These are phyloP conservation scores for Monotropa hypopitys DNA, from an alignment of 179 eudicot species.

Conservation along the genomic window DNA sequence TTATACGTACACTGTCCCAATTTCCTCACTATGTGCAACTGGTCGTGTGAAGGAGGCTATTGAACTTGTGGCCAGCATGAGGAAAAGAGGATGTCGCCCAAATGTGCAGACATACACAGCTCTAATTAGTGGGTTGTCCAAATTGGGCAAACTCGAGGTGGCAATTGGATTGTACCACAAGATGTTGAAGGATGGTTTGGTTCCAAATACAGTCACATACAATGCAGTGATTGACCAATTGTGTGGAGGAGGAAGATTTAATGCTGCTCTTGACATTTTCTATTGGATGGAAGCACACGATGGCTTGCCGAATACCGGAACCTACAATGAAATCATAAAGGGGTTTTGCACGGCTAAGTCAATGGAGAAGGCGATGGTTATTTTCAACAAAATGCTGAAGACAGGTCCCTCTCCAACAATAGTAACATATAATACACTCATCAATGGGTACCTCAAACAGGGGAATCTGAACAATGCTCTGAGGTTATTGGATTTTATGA, in stretches of 20 bases:
- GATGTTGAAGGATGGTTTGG: slow-evolving; percentile 46
- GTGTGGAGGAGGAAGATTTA: slow-evolving; percentile 28
- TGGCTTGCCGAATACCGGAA: slow-evolving; percentile 26
- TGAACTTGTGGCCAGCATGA: slow-evolving; percentile 40
- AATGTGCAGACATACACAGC: slow-evolving; percentile 69
- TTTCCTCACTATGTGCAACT: slow-evolving; percentile 38
- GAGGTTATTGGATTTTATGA: slow-evolving; percentile 58
- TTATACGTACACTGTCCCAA: slow-evolving; percentile 47
- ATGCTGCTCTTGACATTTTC: slow-evolving; percentile 38
- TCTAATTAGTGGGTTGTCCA: slow-evolving; percentile 52
- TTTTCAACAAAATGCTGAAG: slow-evolving; percentile 42
- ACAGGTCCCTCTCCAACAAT: slow-evolving; percentile 40
- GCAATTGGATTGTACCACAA: slow-evolving; percentile 59
- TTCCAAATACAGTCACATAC: slow-evolving; percentile 41
- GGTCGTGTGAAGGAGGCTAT: slow-evolving; percentile 41
- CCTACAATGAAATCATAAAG: slow-evolving; percentile 49
- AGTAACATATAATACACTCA: slow-evolving; percentile 56
- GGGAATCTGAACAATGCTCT: slow-evolving; percentile 40
- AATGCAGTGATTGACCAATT: slow-evolving; percentile 50
- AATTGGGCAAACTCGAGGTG: slow-evolving; percentile 32
- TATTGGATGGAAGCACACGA: slow-evolving; percentile 44
- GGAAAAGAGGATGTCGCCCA: slow-evolving; percentile 35
- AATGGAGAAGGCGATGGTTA: slow-evolving; percentile 47
- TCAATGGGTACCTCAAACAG: slow-evolving; percentile 33
- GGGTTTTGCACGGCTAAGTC: slow-evolving; percentile 38